phyloP scores from a whole-genome alignment of 1,139 yeast genomes.

The Tardiomyces blankii region DNA sequence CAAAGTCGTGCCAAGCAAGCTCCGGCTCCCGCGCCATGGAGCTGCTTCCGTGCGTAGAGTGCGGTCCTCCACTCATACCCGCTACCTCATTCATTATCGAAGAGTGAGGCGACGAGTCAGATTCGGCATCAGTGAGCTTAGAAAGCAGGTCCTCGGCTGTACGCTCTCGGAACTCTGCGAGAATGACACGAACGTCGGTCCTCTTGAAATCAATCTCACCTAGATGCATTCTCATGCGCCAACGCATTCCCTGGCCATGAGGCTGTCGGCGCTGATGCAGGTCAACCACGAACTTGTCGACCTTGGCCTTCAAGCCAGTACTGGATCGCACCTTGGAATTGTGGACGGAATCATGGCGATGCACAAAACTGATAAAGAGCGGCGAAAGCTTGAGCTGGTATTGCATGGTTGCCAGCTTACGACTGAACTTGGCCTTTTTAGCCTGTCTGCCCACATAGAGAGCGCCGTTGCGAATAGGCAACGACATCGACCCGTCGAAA shows the following conservation, averaged over 20 bases:
- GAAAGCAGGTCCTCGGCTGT: not conserved
- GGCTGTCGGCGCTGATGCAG: conserved; percentile 77
- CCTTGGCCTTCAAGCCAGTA: conserved; percentile 72
- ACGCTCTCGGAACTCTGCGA: conserved; percentile 52
- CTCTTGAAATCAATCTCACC: conserved; percentile 66
- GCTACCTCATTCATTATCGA: not conserved
- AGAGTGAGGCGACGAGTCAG: not conserved
- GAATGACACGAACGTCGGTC: conserved; percentile 63
- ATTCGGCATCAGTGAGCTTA: not conserved
- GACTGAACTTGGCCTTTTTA: conserved; percentile 53
- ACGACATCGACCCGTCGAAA: conserved; percentile 56
- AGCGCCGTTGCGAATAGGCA: conserved; percentile 67
- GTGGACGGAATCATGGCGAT: conserved; percentile 33
- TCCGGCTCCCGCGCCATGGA: conserved; percentile 36
- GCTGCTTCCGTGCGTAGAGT: conserved; percentile 8
- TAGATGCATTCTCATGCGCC: conserved; percentile 57
- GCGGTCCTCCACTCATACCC: too few relatives aligned
- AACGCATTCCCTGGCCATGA: conserved; percentile 42
- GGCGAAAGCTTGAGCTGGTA: conserved; percentile 70
- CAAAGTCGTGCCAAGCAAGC: conserved; percentile 63
- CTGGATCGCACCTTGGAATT: conserved; percentile 41
- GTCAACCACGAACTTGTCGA: conserved; percentile 58
- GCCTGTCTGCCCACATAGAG: conserved; percentile 40
- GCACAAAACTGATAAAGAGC: conserved; percentile 59
- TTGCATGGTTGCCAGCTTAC: conserved; percentile 68